Conservation (phyloP, 352 stramenopile genomes). For the Pythium chondricola region DNA sequence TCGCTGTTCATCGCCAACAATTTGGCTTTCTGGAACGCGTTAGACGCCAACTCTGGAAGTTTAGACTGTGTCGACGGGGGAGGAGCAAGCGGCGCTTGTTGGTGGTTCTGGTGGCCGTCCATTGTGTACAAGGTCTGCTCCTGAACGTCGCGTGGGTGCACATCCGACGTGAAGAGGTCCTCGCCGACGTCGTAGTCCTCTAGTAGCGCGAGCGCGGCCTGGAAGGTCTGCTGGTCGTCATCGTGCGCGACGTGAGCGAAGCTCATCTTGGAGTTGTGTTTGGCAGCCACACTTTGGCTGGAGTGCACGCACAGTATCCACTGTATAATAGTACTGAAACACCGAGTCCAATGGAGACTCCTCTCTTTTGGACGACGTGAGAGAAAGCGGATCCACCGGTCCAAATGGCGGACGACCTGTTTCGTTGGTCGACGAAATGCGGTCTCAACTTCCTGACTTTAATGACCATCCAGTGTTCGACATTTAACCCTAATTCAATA, state of each 20-base stretch:
- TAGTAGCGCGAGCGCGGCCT: conserved; percentile 8
- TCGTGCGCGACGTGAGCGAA: background rate
- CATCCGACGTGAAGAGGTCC: conserved; percentile 4
- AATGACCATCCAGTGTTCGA: background rate
- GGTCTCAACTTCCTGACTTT: background rate
- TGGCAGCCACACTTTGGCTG: too few species aligned
- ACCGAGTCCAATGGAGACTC: too few species aligned
- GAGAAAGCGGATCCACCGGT: background rate
- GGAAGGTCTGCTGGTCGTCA: conserved; percentile 3
- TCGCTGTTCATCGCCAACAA: background rate
- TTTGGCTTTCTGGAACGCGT: too few species aligned
- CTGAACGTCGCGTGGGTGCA: too few species aligned
- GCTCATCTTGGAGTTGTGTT: background rate
- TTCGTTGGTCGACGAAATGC: conserved; percentile 1
- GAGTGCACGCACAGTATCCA: too few species aligned
- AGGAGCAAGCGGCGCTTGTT: too few species aligned
- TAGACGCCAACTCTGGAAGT: too few species aligned
- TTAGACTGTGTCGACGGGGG: too few species aligned
- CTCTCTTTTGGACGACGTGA: too few species aligned
- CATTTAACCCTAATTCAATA: background rate
- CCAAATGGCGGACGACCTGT: background rate
- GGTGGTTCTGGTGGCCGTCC: too few species aligned
- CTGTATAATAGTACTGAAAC: too few species aligned
- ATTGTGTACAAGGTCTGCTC: too few species aligned
- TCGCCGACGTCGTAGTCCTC: conserved; percentile 8